These are phyloP conservation scores for Backusella liffmaniae DNA, from an alignment of 192 early-diverging fungal species.

Conservation along the genomic window DNA sequence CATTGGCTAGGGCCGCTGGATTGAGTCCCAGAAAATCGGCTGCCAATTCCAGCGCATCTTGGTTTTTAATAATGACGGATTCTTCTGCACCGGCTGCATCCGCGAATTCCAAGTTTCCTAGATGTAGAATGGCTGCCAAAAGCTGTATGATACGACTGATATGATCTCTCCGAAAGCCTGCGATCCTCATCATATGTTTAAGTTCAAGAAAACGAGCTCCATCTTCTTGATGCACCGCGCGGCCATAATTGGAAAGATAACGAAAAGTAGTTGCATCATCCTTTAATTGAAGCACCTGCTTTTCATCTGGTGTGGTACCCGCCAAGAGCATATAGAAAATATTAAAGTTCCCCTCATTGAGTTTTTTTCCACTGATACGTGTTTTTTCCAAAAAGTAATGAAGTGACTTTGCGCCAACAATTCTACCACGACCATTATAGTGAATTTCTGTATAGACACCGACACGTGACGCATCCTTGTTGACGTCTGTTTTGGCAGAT, in stretches of 20 bases:
- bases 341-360: constrained; percentile 62
- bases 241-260: constrained; percentile 52
- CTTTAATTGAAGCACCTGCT: constrained; percentile 45
- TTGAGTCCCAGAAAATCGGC: constrained; percentile 81
- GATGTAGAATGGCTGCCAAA: constrained; percentile 83
- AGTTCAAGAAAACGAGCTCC: constrained; percentile 57
- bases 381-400: constrained; percentile 64
- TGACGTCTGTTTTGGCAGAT: constrained; percentile 55
- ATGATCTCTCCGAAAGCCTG: constrained; percentile 61
- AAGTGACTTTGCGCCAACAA: constrained; percentile 81
- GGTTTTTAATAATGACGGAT: constrained; percentile 73
- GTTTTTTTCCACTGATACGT: constrained; percentile 51
- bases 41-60: constrained; percentile 64
- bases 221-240: constrained; percentile 53
- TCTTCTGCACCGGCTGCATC: constrained; percentile 63
- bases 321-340: constrained; percentile 82
- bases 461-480: constrained; percentile 68
- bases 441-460: constrained; percentile 88
- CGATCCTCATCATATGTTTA: constrained; percentile 49
- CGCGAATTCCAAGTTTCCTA: constrained; percentile 82
- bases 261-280: constrained; percentile 57
- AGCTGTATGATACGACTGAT: constrained; percentile 77
- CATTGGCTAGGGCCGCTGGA: constrained; percentile 59
- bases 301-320: constrained; percentile 59
- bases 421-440: constrained; percentile 78